Conservation (phyloP, 495 filamentous ascomycete genomes). For the Trichoderma erinaceum region DNA sequence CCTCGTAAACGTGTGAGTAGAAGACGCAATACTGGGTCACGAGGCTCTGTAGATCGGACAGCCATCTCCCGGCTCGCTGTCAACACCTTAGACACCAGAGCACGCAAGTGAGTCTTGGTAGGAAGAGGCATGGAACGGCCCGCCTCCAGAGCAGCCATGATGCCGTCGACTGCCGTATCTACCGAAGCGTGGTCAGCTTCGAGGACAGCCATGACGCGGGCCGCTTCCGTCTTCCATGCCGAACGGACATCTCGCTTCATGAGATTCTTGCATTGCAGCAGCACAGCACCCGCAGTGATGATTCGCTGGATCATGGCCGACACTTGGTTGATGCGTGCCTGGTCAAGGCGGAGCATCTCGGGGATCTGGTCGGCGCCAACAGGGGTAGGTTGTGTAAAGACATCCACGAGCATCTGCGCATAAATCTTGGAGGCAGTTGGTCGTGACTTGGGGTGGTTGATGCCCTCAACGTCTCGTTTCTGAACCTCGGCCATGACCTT, state of each 20-base stretch:
- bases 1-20: slow-evolving; percentile 67
- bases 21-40: slow-evolving; percentile 75
- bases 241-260: slow-evolving; percentile 86
- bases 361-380: slow-evolving; percentile 58
- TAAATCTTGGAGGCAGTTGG: slow-evolving; percentile 69
- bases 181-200: slow-evolving; percentile 46
- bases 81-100: slow-evolving; percentile 46
- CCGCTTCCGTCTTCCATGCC: slow-evolving; percentile 83
- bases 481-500: slow-evolving; percentile 65
- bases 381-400: slow-evolving; percentile 45
- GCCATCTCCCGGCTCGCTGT: slow-evolving; percentile 34
- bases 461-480: slow-evolving; percentile 64
- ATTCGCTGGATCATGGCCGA: slow-evolving; percentile 66
- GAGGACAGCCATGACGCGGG: slow-evolving; percentile 57
- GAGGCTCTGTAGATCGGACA: slow-evolving; percentile 41
- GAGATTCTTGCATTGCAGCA: slow-evolving; percentile 89
- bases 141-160: slow-evolving; percentile 72
- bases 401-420: slow-evolving; percentile 61
- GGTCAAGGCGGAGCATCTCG: slow-evolving; percentile 81
- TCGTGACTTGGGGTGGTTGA: slow-evolving; percentile 47
- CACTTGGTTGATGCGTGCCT: slow-evolving; percentile 58
- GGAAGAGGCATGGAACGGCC: slow-evolving; percentile 71
- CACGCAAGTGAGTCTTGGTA: slow-evolving; percentile 51
- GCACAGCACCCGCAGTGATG: slow-evolving; percentile 70
- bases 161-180: slow-evolving; percentile 52